Evolutionary conservation across 176 grass and related monocot genomes (phyloP).

Genomic region (Rhipidocladum racemiflorum): DNA sequence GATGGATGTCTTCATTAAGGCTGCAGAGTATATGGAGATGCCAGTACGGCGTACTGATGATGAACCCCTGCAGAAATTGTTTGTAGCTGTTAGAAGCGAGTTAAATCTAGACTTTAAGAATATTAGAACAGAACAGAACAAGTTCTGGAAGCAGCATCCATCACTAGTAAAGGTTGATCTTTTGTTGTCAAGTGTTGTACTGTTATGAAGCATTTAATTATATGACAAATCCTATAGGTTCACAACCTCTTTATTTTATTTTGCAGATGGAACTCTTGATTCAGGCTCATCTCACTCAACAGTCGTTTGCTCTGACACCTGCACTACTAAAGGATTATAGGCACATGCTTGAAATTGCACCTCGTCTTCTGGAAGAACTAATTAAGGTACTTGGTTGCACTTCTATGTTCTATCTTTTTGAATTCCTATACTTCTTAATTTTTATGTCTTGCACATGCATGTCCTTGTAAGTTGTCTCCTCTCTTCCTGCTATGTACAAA

Average conservation of each 20-base stretch:
- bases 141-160: conserved; percentile 99
- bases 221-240: not conserved
- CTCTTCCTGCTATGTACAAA: not conserved
- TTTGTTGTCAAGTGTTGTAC: not conserved
- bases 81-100: conserved; percentile 91
- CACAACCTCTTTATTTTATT: conserved; percentile 18
- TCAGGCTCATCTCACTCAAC: conserved; percentile 85
- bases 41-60: conserved; percentile 91
- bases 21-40: conserved; percentile 98
- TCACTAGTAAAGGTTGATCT: conserved; percentile 85
- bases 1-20: conserved; percentile 99
- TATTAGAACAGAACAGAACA: conserved; percentile 91
- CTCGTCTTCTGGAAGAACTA: conserved; percentile 91
- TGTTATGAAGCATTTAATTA: not conserved
- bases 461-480: not conserved
- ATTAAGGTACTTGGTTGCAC: conserved; percentile 62
- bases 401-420: not conserved
- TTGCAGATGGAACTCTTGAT: conserved; percentile 92
- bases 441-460: not conserved
- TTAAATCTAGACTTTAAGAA: conserved; percentile 98
- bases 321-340: conserved; percentile 79
- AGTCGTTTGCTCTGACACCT: conserved; percentile 60
- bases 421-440: not conserved
- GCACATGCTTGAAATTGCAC: conserved; percentile 98
- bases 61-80: conserved; percentile 94